These are phyloP conservation scores for Gracilaria vermiculophylla DNA, from an alignment of 23 red algal genomes.

Conservation along the genomic window DNA sequence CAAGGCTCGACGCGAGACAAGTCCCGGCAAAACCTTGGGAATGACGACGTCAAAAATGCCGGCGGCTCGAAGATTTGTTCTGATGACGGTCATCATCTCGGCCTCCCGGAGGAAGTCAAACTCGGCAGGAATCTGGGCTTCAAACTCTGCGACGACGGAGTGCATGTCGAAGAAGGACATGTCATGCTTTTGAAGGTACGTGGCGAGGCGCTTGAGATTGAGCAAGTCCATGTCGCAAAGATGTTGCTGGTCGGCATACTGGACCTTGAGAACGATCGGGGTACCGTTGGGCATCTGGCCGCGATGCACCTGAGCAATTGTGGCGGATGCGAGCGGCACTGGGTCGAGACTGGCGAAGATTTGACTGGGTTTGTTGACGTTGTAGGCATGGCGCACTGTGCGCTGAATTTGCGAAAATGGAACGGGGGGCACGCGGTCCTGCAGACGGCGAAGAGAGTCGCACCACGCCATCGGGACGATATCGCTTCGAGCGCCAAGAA, in stretches of 20 bases:
- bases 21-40: constrained; percentile 59
- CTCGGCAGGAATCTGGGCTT: constrained; percentile 86
- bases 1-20: constrained; percentile 77
- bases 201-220: constrained; percentile 83
- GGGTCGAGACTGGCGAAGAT: constrained; percentile 74
- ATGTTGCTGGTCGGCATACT: constrained; percentile 85
- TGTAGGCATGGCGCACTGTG: constrained; percentile 62
- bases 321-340: constrained; percentile 77
- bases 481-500: constrained; percentile 76
- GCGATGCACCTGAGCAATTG: constrained; percentile 91
- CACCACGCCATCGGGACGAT: constrained; percentile 86
- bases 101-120: constrained; percentile 97
- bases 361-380: constrained; percentile 61
- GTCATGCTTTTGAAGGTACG: constrained; percentile 84
- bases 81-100: constrained; percentile 82
- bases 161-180: constrained; percentile 90
- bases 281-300: constrained; percentile 75
- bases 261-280: constrained; percentile 80
- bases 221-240: constrained; percentile 82
- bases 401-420: constrained; percentile 65
- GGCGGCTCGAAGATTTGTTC: constrained; percentile 63
- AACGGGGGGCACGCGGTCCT: constrained; percentile 74
- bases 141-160: constrained; percentile 86
- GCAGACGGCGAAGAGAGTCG: constrained; percentile 63
- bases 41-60: constrained; percentile 73